phyloP scores from a whole-genome alignment of 2,329 filamentous ascomycete species.

The Sporothrix phasma region DNA sequence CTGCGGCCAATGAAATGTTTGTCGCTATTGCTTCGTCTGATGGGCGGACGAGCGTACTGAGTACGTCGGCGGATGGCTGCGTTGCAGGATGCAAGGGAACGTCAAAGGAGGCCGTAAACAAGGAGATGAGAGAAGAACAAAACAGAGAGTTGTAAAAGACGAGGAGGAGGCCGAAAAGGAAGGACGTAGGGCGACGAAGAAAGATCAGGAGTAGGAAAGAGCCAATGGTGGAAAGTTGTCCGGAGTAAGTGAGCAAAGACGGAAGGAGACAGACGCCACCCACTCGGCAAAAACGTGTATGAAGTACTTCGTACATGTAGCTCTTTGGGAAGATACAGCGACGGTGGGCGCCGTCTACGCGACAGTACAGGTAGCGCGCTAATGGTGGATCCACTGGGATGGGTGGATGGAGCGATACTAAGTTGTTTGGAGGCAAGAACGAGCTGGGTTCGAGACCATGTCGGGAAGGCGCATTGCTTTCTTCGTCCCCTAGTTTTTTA shows the following conservation, averaged over 20 bases:
- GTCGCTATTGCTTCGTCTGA: not conserved
- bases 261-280: not conserved
- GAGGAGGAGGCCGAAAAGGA: not conserved
- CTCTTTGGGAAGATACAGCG: not conserved
- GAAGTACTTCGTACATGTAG: no score
- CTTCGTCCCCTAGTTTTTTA: not conserved
- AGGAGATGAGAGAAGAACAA: not conserved
- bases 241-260: not conserved
- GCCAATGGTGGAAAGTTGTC: not conserved
- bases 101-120: not conserved
- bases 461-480: slow-evolving; percentile 5
- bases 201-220: not conserved
- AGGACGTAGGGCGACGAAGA: not conserved
- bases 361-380: not conserved
- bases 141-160: not conserved
- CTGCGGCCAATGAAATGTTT: not conserved
- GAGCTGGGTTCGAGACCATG: not conserved
- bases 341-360: not conserved
- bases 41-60: no score
- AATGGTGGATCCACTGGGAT: not conserved
- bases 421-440: not conserved
- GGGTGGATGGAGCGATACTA: not conserved
- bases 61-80: slow-evolving; percentile 1
- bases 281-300: not conserved
- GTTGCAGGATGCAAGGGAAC: not conserved